Base-by-base conservation (phyloP, 345 rosid species). In the Barbarea vulgaris region DNA sequence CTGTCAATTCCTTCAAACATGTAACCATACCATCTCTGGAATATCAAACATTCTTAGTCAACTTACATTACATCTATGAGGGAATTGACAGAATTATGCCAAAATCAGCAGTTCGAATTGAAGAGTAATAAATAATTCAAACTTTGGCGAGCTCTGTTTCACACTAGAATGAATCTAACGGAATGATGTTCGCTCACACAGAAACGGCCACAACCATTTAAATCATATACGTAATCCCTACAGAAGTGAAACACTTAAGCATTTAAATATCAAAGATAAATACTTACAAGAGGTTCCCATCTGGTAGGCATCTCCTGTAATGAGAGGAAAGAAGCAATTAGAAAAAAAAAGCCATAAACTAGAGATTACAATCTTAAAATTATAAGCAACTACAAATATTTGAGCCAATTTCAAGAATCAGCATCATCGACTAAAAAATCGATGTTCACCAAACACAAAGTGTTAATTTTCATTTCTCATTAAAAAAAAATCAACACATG, bases 281-380 rank as follows among this genome's bases (percentile, higher is more conserved):
- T 31, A 87, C 98, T 90, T 81, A 90, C 98, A 93, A 74, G 68
- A 93, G 86, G 83, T 93, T 93, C 61, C 97, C 98, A 80, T 93
- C 98, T 31, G 67, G 21, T 44, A 89, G 81, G 74, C 90, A 88
- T 63, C 70, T 87, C 87, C 97, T 93, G 88, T 36, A 78, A 77
- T 64, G 73, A 36, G 52, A 34, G 15, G 3, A 64, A 64, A 54
- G 7, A 61, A 57, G 18, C 47, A 77, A 69, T 81, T 37, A 77
- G 70, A 51, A 61, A 60, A 51, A 61, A 60, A 78, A 30, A 65
- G 42, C 31, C 39, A 42, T 48, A 17, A 48, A 42, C 54, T 25
- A 39, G 30, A 46, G 22, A 47, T 44, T 15, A 7, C 63, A 48
- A 65, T 24, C 66, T 55, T 31, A 5, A 24, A 66, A 28, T 8